Evolutionary conservation across 2,329 filamentous ascomycete genomes (phyloP).

Genomic region (Clarireedia hainanense): DNA sequence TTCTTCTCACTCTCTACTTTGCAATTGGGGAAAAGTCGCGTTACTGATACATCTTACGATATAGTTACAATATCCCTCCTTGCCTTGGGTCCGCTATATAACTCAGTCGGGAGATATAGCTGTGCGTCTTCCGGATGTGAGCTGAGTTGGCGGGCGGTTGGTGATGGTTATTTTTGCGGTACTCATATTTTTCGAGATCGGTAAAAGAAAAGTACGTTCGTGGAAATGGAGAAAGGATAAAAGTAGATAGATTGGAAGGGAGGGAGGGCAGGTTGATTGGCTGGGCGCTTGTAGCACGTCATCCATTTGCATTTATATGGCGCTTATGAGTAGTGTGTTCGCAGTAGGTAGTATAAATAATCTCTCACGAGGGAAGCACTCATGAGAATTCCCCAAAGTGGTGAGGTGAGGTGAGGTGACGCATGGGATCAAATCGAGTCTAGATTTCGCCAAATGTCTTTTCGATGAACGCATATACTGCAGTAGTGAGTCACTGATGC

Average conservation of each 20-base stretch:
- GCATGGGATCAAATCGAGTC: no score
- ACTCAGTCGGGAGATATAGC: constrained; percentile 97
- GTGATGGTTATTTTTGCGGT: neutral
- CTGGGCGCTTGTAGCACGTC: neutral
- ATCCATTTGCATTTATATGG: neutral
- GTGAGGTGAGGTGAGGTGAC: no score
- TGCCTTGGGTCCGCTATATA: constrained; percentile 98
- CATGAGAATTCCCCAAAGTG: no score
- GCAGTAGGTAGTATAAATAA: neutral
- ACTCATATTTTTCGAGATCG: neutral
- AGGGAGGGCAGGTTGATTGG: neutral
- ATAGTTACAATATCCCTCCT: constrained; percentile 92
- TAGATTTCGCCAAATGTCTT: no score
- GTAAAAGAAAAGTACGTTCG: no score
- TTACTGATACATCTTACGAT: constrained; percentile 1
- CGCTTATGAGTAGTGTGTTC: neutral
- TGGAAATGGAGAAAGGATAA: neutral
- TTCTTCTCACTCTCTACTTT: constrained; percentile 9
- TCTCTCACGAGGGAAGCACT: no score
- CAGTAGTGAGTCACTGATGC: no score
- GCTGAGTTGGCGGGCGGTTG: neutral
- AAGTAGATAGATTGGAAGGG: constrained; percentile 5
- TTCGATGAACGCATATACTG: no score
- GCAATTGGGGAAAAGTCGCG: no score
- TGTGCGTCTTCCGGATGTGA: constrained; percentile 75